A percentile compares a stretch with the other conserved stretches of the same genome.
These are phyloP conservation scores for Arctium lappa DNA, from an alignment of 129 eudicot genomes.

Conservation along the genomic window DNA sequence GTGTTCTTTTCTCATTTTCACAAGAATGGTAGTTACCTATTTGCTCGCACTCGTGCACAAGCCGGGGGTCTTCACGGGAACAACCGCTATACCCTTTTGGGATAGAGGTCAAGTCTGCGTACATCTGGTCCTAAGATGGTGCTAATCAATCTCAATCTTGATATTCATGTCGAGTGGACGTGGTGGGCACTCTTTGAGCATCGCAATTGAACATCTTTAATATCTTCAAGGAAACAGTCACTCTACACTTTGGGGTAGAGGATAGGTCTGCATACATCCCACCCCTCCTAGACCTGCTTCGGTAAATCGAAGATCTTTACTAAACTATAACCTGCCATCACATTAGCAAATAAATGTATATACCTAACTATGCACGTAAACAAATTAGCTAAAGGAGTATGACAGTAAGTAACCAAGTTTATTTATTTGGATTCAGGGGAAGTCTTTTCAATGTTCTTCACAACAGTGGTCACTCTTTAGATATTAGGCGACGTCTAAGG, in stretches of 20 bases:
- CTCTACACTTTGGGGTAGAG: neutral
- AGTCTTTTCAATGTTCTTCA: conserved; percentile 83
- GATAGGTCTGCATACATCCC: neutral
- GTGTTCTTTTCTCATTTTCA: neutral
- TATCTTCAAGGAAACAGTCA: neutral
- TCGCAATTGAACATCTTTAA: neutral
- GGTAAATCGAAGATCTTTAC: neutral
- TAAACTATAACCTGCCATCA: neutral
- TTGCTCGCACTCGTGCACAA: neutral
- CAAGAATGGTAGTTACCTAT: too few relatives aligned
- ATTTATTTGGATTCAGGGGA: conserved; percentile 54
- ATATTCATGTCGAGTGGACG: neutral
- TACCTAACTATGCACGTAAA: neutral
- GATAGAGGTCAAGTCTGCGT: neutral
- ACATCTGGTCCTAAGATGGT: too few relatives aligned
- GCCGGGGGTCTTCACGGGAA: neutral
- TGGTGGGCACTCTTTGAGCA: neutral
- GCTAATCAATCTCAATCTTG: too few relatives aligned
- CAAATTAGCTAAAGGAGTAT: neutral
- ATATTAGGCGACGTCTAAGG: conserved; percentile 64
- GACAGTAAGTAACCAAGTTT: neutral
- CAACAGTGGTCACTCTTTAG: conserved; percentile 54
- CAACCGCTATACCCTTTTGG: neutral
- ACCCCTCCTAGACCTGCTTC: neutral
- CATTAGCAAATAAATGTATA: neutral